These are phyloP conservation scores for Leishmania tarentolae DNA, from an alignment of 208 protist species.

Conservation along the genomic window DNA sequence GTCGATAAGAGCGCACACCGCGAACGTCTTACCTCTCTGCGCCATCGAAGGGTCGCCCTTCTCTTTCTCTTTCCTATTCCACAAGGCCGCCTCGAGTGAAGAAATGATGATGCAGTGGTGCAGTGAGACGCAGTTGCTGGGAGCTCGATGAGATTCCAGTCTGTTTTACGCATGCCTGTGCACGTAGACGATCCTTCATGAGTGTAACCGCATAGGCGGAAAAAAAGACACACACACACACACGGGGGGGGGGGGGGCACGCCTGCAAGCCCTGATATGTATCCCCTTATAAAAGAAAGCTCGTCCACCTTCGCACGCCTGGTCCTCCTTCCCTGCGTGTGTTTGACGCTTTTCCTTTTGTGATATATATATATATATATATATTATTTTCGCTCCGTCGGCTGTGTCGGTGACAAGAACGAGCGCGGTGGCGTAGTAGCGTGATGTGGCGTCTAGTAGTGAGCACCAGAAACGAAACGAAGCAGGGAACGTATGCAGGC, in stretches of 20 bases:
- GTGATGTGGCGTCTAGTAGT: not conserved
- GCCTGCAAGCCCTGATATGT: not conserved
- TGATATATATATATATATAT: too few species aligned
- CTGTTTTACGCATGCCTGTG: not conserved
- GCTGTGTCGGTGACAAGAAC: not conserved
- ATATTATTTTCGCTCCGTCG: not conserved
- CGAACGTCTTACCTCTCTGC: not conserved
- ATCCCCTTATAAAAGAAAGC: not conserved
- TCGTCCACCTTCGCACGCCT: not conserved
- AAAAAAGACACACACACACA: not conserved
- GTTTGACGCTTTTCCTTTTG: not conserved
- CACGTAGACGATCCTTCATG: not conserved
- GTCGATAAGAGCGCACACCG: slow-evolving; percentile 6
- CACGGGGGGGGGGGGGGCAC: too few species aligned
- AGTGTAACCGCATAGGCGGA: not conserved
- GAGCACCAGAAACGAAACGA: not conserved
- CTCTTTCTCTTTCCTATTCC: not conserved
- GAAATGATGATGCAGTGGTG: not conserved
- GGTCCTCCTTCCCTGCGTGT: not conserved
- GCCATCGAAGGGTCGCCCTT: too few species aligned
- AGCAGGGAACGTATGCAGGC: not conserved
- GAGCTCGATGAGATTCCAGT: not conserved
- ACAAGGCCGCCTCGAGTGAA: not conserved
- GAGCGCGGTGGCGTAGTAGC: not conserved
- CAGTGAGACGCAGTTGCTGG: not conserved